phyloP scores from a whole-genome alignment of 31 red algal species.

The Asparagopsis taxiformis region DNA sequence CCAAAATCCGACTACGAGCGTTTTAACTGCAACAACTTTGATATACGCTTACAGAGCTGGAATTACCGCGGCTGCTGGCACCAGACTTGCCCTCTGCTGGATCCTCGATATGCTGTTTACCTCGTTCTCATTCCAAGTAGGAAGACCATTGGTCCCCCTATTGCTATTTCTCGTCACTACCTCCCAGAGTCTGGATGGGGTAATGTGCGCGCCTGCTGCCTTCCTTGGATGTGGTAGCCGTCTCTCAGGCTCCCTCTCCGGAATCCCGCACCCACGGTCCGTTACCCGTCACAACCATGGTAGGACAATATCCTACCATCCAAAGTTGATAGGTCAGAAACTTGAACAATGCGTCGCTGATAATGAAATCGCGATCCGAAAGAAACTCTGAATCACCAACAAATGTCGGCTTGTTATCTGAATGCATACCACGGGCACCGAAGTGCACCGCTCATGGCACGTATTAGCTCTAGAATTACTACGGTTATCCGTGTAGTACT shows the following conservation, averaged over 20 bases:
- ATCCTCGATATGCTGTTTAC: slow-evolving; percentile 47
- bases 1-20: slow-evolving; percentile 84
- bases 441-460: slow-evolving; percentile 9
- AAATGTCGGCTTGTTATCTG: slow-evolving; percentile 12
- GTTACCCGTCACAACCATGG: slow-evolving; percentile 82
- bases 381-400: slow-evolving; percentile 26
- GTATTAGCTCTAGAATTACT: slow-evolving; percentile 90
- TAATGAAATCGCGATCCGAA: slow-evolving; percentile 10
- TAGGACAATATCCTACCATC: slow-evolving; percentile 65
- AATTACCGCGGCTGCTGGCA: slow-evolving; percentile 97
- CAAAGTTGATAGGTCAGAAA: slow-evolving; percentile 79
- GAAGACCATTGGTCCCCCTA: slow-evolving; percentile 44
- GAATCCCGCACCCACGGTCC: slow-evolving; percentile 54
- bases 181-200: slow-evolving; percentile 71
- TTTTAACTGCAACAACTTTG: slow-evolving; percentile 99
- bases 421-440: slow-evolving; percentile 24
- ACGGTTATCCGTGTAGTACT: slow-evolving; percentile 52
- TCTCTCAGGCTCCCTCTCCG: slow-evolving; percentile 75
- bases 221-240: slow-evolving; percentile 38
- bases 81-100: slow-evolving; percentile 83
- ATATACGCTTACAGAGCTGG: slow-evolving; percentile 90
- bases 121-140: slow-evolving; percentile 52
- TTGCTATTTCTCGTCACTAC: slow-evolving; percentile 83
- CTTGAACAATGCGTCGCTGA: slow-evolving; percentile 64
- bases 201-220: slow-evolving; percentile 51